A percentile compares a stretch with the other conserved stretches of the same genome.
These are phyloP conservation scores for Fistulinella prunicolor DNA, from an alignment of 768 basidiomycete genomes.

Conservation along the genomic window DNA sequence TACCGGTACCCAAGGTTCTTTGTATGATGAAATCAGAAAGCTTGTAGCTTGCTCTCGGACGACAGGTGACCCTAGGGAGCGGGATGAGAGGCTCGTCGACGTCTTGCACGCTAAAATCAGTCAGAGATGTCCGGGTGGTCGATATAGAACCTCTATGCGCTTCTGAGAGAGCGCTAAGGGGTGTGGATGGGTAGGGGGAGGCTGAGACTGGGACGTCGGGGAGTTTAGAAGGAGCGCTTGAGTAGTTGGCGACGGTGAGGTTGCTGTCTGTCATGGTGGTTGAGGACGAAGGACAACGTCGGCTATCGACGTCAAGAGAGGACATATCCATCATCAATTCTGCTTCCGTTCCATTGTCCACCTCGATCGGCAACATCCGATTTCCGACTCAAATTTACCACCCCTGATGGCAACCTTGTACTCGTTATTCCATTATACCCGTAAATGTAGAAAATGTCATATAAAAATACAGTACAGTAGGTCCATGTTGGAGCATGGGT, in stretches of 20 bases:
- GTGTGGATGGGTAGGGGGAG: not conserved
- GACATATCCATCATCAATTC: not conserved
- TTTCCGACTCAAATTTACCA: slow-evolving; percentile 1
- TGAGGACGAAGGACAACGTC: slow-evolving; percentile 6
- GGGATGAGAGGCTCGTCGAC: slow-evolving; percentile 34
- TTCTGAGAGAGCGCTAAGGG: slow-evolving; percentile 36
- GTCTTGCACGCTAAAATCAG: slow-evolving; percentile 46
- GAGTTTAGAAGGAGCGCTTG: slow-evolving; percentile 2
- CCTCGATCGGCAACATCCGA: slow-evolving; percentile 21
- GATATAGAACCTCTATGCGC: slow-evolving; percentile 69
- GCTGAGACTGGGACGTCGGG: slow-evolving; percentile 1
- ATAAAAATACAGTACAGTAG: slow-evolving; percentile 15
- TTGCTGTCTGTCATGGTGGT: slow-evolving; percentile 20
- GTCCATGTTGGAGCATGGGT: not conserved
- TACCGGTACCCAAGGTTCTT: slow-evolving; percentile 88
- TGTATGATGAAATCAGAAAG: slow-evolving; percentile 78
- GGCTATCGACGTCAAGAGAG: slow-evolving; percentile 9
- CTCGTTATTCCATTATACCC: slow-evolving; percentile 14
- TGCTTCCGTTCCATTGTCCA: slow-evolving; percentile 20
- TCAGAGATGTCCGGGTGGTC: slow-evolving; percentile 57
- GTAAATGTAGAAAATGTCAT: not conserved
- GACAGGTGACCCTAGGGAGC: slow-evolving; percentile 36
- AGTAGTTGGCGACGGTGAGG: not conserved
- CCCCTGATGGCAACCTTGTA: slow-evolving; percentile 11
- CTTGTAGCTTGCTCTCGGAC: slow-evolving; percentile 66